A percentile compares a stretch with the other conserved stretches of the same genome.
Conservation (phyloP, 345 rosid genomes). For the Camelina laxa region DNA sequence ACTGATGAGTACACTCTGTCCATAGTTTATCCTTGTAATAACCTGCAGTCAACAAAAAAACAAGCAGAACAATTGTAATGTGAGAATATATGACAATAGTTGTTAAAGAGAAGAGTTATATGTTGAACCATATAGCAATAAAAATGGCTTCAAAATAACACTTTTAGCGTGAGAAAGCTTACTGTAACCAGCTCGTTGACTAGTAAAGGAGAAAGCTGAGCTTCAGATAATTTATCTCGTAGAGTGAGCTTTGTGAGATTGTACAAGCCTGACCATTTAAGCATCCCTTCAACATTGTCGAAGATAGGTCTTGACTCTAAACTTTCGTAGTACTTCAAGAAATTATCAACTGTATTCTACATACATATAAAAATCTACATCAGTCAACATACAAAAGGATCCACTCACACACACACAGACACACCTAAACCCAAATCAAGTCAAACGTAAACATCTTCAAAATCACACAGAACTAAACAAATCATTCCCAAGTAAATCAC, state of each 20-base stretch:
- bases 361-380: conserved; percentile 24
- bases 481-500: background rate
- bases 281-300: conserved; percentile 85
- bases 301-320: conserved; percentile 72
- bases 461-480: background rate
- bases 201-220: conserved; percentile 60
- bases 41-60: conserved; percentile 50
- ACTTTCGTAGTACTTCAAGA: conserved; percentile 77
- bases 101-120: background rate
- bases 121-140: background rate
- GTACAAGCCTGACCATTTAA: conserved; percentile 81
- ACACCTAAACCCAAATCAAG: background rate
- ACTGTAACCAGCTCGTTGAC: conserved; percentile 77
- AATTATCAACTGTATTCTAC: conserved; percentile 64
- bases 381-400: conserved; percentile 11
- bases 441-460: background rate
- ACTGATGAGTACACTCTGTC: conserved; percentile 79
- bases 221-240: conserved; percentile 57
- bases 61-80: background rate
- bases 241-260: conserved; percentile 69
- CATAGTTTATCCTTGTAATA: conserved; percentile 91
- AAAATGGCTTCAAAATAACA: background rate
- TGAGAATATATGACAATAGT: background rate
- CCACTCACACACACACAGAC: background rate
- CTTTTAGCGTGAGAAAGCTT: conserved; percentile 38